Percentiles rank a stretch among this genome's conserved stretches.
Evolutionary conservation across 139 green algal species (phyloP).

Genomic region (Mesostigma viride): DNA sequence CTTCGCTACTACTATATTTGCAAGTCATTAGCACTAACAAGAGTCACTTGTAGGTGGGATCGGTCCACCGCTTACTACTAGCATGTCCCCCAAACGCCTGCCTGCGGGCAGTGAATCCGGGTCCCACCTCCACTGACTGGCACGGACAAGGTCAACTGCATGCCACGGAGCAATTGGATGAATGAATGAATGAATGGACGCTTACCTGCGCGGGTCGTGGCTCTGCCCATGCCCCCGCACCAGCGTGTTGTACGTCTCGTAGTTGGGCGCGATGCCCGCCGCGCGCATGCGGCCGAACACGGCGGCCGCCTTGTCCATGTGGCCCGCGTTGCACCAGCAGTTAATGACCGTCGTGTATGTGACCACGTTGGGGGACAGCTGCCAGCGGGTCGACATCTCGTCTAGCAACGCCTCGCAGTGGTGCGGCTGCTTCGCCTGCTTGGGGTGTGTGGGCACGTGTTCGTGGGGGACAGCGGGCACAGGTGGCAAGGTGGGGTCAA

Average conservation of each 20-base stretch:
- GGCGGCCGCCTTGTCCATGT: constrained; percentile 5
- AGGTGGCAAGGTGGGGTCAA: no score
- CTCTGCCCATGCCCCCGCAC: constrained; percentile 12
- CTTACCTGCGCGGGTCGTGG: neutral
- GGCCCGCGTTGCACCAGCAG: neutral
- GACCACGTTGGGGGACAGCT: constrained; percentile 7
- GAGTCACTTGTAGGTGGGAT: no score
- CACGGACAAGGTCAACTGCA: neutral
- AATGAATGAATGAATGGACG: neutral
- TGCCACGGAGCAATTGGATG: neutral
- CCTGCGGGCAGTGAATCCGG: constrained; percentile 1
- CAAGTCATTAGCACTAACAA: no score
- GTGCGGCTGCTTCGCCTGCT: no score
- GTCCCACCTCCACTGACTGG: neutral
- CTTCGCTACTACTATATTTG: no score
- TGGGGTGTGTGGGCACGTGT: no score
- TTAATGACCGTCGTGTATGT: constrained; percentile 17
- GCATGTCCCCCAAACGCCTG: neutral
- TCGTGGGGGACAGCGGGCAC: no score
- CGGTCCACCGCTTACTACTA: neutral
- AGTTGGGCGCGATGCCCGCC: neutral
- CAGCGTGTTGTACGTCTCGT: constrained; percentile 18
- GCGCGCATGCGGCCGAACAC: constrained; percentile 3
- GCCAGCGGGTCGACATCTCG: constrained; percentile 4
- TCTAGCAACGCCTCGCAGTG: constrained; percentile 1